Evolutionary conservation across 2,329 filamentous ascomycete species (phyloP).

Genomic region (Diplodia sapinea): DNA sequence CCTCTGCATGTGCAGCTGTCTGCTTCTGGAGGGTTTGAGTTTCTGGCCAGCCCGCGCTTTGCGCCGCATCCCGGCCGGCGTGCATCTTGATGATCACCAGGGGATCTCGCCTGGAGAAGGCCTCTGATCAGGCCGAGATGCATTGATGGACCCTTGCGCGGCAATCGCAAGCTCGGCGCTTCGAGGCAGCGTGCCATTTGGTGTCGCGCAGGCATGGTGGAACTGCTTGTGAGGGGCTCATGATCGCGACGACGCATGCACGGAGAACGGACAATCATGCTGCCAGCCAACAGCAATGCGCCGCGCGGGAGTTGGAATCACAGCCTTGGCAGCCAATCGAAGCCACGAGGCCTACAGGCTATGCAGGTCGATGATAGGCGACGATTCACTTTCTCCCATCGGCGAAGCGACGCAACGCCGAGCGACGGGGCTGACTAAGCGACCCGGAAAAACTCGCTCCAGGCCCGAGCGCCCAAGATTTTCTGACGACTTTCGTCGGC

Average conservation of each 20-base stretch:
- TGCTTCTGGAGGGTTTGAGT: not conserved
- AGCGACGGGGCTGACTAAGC: conserved; percentile 9
- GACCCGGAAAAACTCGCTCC: conserved; percentile 12
- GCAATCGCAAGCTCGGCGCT: conserved; percentile 3
- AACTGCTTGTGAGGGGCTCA: not conserved
- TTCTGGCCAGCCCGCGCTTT: conserved; percentile 1
- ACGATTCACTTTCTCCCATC: too few species aligned
- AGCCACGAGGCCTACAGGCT: too few species aligned
- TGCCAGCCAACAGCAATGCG: conserved; percentile 21
- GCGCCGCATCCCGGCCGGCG: conserved; percentile 23
- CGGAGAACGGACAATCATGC: conserved; percentile 7
- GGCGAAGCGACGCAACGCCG: too few species aligned
- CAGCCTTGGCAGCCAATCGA: conserved; percentile 11
- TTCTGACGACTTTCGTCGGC: conserved; percentile 23
- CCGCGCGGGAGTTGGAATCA: conserved; percentile 4
- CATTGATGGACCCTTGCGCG: conserved; percentile 18
- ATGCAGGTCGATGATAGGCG: too few species aligned
- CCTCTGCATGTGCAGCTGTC: conserved; percentile 2
- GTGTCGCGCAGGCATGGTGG: conserved; percentile 10
- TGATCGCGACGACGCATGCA: conserved; percentile 18
- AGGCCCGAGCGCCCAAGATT: conserved; percentile 11
- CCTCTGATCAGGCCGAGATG: conserved; percentile 6
- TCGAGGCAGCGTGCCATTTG: conserved; percentile 17
- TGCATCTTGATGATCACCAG: conserved; percentile 29
- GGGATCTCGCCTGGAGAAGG: conserved; percentile 20